phyloP scores from a whole-genome alignment of 2,329 filamentous ascomycete genomes.

The Fusarium subglutinans region DNA sequence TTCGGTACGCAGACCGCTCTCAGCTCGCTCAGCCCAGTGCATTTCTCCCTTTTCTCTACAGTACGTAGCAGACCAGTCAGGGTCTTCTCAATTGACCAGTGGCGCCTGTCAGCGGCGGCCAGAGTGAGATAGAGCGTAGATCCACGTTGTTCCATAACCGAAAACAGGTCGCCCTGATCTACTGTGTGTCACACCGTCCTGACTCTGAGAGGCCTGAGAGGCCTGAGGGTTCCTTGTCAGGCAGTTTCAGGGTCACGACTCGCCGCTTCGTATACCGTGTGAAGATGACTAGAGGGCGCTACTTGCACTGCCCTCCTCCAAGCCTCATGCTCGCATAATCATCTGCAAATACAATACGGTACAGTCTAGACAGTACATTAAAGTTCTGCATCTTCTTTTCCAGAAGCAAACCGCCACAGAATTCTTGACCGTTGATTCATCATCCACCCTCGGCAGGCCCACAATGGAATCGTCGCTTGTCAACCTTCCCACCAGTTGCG shows the following conservation, averaged over 20 bases:
- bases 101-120: constrained; percentile 32
- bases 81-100: constrained; percentile 26
- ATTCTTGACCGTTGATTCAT: constrained; percentile 31
- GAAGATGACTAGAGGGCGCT: neutral
- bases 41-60: constrained; percentile 8
- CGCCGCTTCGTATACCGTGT: constrained; percentile 7
- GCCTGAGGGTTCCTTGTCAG: neutral
- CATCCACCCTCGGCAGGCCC: constrained; percentile 7
- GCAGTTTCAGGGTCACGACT: constrained; percentile 12
- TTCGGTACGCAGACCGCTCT: constrained; percentile 31
- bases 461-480: constrained; percentile 14
- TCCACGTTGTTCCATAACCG: constrained; percentile 32
- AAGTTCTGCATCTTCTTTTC: constrained; percentile 17
- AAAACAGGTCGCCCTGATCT: constrained; percentile 15
- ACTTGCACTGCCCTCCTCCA: constrained; percentile 17
- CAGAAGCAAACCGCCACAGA: constrained; percentile 36
- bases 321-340: constrained; percentile 15
- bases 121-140: constrained; percentile 24
- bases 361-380: neutral
- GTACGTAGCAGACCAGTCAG: constrained; percentile 18
- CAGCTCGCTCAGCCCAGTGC: neutral
- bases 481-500: constrained; percentile 22
- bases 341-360: neutral
- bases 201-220: neutral
- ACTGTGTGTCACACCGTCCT: constrained; percentile 37